Base-by-base conservation (phyloP, 805 yeast species). In the Kuraishia piskuri region DNA sequence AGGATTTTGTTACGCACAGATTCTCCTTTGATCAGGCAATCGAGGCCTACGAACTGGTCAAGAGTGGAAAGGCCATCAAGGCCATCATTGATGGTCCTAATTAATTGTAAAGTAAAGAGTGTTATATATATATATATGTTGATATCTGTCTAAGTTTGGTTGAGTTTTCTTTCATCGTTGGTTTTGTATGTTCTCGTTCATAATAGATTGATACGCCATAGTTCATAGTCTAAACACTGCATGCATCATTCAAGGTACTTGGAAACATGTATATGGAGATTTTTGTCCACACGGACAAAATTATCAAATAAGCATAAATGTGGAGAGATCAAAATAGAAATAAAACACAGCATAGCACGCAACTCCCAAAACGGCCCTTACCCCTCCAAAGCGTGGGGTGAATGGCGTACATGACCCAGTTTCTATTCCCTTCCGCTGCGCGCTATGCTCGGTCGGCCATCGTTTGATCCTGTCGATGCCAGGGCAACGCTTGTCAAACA, bases 71-170 rank as follows among this genome's bases (percentile, higher is more conserved):
- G 57, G 86, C 86, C 53, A 83, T 89, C 62, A 90, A 90, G 74
- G 84, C 88, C 57, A 80, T 90, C 62, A 90, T 90, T 58, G 84
- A 79, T 52, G 96, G 96, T 3, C 96, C 96, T 2, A 75, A 78
- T 55, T 65, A 67, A 55, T 6, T 21, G 48, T 40, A 44, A 22
- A 50, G 8, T 45, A 20, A 20, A n/a, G 17, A 8, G 25, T 23
- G 22, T 47, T n/a, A 47, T 47, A 47, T 23, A 45, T 9, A 22
- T n/a, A 22, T 17, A 45, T 21, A 45, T 45, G 17, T 45, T 17
- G 25, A n/a, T 45, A 45, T 6, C 23, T 45, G 14, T 10, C 40
- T 10, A 31, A 31, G 40, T 31, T 25, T 25, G 6, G 31, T 10
- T 31, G 40, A 31, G 40, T 31, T 31, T 10, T n/a, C 14, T 31